Percentiles rank a stretch among this genome's conserved stretches.
Conservation (phyloP, 352 stramenopile genomes). For the Phytophthora ohioensis region DNA sequence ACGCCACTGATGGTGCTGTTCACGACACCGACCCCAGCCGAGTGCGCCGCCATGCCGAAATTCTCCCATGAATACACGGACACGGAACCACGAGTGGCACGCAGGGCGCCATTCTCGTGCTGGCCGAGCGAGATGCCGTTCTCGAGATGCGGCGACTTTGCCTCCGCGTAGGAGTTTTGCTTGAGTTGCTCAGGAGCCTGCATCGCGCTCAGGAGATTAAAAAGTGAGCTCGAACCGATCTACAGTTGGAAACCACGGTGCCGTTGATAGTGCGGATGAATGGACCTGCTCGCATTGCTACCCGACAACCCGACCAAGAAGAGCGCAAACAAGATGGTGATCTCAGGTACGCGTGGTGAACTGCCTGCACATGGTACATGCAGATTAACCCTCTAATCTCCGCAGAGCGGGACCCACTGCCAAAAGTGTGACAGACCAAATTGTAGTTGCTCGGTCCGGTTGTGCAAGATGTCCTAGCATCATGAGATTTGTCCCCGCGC, state of each 20-base stretch:
- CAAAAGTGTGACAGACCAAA: constrained; percentile 34
- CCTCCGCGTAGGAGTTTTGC: constrained; percentile 37
- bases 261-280: constrained; percentile 15
- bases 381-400: constrained; percentile 38
- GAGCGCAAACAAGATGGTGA: constrained; percentile 32
- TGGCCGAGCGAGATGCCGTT: constrained; percentile 14
- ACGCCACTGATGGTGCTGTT: constrained; percentile 55
- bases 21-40: constrained; percentile 53
- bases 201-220: constrained; percentile 31
- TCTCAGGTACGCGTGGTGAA: constrained; percentile 6
- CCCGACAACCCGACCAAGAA: constrained; percentile 17
- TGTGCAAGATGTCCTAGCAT: constrained; percentile 17
- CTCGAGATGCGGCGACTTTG: constrained; percentile 43
- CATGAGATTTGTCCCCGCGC: constrained; percentile 17
- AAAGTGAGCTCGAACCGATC: constrained; percentile 29
- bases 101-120: constrained; percentile 48
- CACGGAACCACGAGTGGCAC: constrained; percentile 40
- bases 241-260: not conserved
- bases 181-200: constrained; percentile 43
- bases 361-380: not conserved
- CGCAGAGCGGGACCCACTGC: constrained; percentile 22
- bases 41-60: constrained; percentile 58
- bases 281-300: constrained; percentile 39
- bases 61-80: constrained; percentile 55
- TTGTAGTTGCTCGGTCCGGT: constrained; percentile 22